phyloP scores from a whole-genome alignment of 192 early-diverging fungal species.

The Rhizophagus prolifer region DNA sequence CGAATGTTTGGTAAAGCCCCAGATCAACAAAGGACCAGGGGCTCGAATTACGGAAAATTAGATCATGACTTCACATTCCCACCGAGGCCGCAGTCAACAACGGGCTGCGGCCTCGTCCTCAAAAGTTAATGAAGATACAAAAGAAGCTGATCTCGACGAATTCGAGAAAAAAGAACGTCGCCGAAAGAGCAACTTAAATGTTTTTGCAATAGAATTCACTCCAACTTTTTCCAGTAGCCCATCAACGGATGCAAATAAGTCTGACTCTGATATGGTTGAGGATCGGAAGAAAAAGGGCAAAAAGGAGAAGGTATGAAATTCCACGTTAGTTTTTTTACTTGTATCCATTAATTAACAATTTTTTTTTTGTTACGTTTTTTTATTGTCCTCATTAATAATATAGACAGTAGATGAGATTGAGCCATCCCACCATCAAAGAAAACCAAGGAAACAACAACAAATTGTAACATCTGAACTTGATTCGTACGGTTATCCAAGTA shows the following conservation, averaged over 20 bases:
- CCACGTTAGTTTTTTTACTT: background rate
- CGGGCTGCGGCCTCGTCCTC: background rate
- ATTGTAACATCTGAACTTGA: background rate
- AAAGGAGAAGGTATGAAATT: conserved; percentile 7
- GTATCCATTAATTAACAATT: background rate
- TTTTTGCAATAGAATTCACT: background rate
- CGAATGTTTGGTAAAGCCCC: conserved; percentile 8
- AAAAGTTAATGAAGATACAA: background rate
- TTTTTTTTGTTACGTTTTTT: background rate
- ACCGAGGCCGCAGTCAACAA: background rate
- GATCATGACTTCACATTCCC: conserved; percentile 14
- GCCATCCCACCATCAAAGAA: background rate
- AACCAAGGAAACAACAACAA: background rate
- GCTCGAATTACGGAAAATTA: conserved; percentile 16
- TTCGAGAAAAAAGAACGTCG: conserved; percentile 20
- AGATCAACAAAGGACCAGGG: conserved; percentile 4
- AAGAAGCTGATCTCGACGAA: background rate
- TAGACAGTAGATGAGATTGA: background rate
- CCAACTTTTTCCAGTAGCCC: background rate
- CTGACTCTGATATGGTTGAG: background rate
- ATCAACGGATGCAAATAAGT: background rate
- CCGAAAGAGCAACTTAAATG: conserved; percentile 23
- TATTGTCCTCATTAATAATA: background rate
- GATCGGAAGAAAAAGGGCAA: conserved; percentile 7
- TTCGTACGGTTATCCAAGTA: background rate